Evolutionary conservation across 2,329 filamentous ascomycete genomes (phyloP), one percentile per base, ranked within the genome.

Genomic region (Fragosphaeria purpurea): DNA sequence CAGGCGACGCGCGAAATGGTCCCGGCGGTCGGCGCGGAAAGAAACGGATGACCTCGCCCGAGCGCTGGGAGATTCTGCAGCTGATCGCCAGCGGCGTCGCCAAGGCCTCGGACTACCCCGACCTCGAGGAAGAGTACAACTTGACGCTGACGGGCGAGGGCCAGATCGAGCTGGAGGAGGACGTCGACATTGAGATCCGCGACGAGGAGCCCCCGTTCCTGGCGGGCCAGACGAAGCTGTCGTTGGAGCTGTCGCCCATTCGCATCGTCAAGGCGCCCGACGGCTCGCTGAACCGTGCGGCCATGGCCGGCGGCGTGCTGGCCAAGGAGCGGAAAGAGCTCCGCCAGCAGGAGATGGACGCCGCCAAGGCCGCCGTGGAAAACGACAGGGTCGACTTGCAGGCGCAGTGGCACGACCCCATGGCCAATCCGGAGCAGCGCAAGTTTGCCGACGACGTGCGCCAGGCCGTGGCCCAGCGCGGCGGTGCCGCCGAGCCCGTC

Each of bases 131-230:
- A 58, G 90, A 97, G 51, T 95, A 95, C 64, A 85, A 95, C 55
- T 85, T 87, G 12, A 90, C 88, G 0, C 71, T 96, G 32, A 85
- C 84, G 32, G 91, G 89, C 12, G 88, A 95, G 57, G 87, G 84
- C 12, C 84, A 87, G 48, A 83, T 97, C 66, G 89, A 96, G 63
- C 77, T 97, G 56, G 93, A 98, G 64, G 88, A 96, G 66, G 93
- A 98, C 62, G 82, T 98, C 5, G 93, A 98, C 60, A 98, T 98
- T 56, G 93, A 98, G 66, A 87, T 98, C 34, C 80, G 85, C 58
- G 93, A 98, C 55, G 93, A 98, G 60, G 93, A 98, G 61, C 94
- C 93, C 0, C 93, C 93, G 0, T 98, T 98, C 72, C 68, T 98
- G 55, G 86, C 88, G 12, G 93, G 93, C 5, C 94, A 98, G 65